Evolutionary conservation across 257 asterid species (phyloP).

Genomic region (Nicotiana noctiflora): DNA sequence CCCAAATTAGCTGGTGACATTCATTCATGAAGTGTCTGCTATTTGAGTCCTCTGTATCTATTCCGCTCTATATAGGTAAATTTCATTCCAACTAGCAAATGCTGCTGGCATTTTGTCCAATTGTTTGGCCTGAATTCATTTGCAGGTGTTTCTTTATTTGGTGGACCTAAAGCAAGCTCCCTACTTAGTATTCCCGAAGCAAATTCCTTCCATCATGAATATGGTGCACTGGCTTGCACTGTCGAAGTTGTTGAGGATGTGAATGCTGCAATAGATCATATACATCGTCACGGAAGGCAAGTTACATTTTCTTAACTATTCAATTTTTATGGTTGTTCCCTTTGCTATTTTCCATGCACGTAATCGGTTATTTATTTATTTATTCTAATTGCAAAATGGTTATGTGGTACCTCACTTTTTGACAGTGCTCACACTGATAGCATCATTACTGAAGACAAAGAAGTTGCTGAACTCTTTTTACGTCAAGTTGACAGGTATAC

Average conservation of each 20-base stretch:
- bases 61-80: background rate
- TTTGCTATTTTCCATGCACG: background rate
- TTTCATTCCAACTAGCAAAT: background rate
- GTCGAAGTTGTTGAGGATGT: conserved; percentile 93
- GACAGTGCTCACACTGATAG: conserved; percentile 88
- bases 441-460: conserved; percentile 70
- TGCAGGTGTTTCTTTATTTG: conserved; percentile 75
- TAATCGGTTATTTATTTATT: background rate
- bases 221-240: conserved; percentile 87
- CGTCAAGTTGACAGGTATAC: conserved; percentile 57
- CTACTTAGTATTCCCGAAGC: conserved; percentile 69
- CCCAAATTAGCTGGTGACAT: background rate
- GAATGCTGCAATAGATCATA: conserved; percentile 82
- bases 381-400: background rate
- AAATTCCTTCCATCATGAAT: conserved; percentile 77
- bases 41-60: background rate
- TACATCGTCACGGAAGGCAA: conserved; percentile 85
- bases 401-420: conserved; percentile 18
- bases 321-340: background rate
- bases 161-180: conserved; percentile 81
- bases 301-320: conserved; percentile 15
- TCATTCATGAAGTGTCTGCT: background rate
- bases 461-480: conserved; percentile 66
- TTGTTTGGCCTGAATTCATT: background rate
- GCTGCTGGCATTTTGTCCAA: background rate